phyloP scores from a whole-genome alignment of 2,329 filamentous ascomycete species.

The Aspergillus cejpii region DNA sequence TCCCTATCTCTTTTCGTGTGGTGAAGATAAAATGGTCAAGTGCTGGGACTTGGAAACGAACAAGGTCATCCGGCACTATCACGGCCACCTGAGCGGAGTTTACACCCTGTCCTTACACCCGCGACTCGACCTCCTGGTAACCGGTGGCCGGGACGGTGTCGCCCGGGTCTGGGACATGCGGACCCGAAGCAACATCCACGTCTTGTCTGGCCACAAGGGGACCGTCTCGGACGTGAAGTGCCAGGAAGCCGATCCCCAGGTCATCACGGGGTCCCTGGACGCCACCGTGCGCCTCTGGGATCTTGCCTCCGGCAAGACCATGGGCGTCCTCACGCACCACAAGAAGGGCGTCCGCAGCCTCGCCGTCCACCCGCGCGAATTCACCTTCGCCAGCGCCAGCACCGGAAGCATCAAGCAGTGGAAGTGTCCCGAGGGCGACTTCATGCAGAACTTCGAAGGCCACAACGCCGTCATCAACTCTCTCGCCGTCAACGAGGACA shows the following conservation, averaged over 20 bases:
- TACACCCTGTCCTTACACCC: constrained; percentile 92
- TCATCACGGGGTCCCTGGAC: constrained; percentile 90
- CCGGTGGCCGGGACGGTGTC: constrained; percentile 88
- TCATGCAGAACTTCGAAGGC: constrained; percentile 98
- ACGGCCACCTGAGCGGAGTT: constrained; percentile 91
- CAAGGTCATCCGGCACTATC: constrained; percentile 96
- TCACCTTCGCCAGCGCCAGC: constrained; percentile 90
- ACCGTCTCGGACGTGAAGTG: constrained; percentile 86
- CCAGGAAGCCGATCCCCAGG: constrained; percentile 92
- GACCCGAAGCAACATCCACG: constrained; percentile 90
- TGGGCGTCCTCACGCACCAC: constrained; percentile 94
- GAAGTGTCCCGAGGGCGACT: constrained; percentile 95
- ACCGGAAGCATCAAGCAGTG: constrained; percentile 97
- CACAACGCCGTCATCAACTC: constrained; percentile 97
- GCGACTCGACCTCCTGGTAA: constrained; percentile 88
- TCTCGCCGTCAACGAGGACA: constrained; percentile 85
- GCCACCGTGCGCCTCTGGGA: constrained; percentile 91
- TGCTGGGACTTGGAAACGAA: constrained; percentile 99
- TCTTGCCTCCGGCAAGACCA: constrained; percentile 88
- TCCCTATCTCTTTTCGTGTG: constrained; percentile 95
- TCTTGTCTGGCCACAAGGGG: constrained; percentile 80
- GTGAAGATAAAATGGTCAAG: constrained; percentile 99
- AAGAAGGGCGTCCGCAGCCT: constrained; percentile 92
- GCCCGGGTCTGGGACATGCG: constrained; percentile 98
- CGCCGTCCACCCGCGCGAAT: constrained; percentile 80